Base-by-base conservation (phyloP, 495 filamentous ascomycete species). In the Aspergillus baeticus region DNA sequence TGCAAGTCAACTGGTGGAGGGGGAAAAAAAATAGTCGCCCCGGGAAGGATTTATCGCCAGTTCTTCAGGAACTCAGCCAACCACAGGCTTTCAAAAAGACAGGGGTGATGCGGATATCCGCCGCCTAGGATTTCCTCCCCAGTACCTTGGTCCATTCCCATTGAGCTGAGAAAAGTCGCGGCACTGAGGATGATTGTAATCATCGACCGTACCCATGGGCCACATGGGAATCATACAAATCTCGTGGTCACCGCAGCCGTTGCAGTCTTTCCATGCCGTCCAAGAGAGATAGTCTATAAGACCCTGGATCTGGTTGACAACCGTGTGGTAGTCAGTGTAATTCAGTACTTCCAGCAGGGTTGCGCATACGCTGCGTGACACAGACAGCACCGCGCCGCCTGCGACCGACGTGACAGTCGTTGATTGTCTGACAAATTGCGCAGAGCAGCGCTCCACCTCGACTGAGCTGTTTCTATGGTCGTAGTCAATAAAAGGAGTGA, bases 141-240 rank as follows among this genome's bases (percentile, higher is more conserved):
- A 78, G 43, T 78, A 78, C 23, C 62, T 61, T 42, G 69, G 62
- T 6, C 70, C 73, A 11, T 63, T 51, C 6, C 55, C 51, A 14
- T 57, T 62, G 3, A 65, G 65, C 7, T 63, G 63, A 5, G 51
- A 56, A 10, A 51, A 60, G 56, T 75, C 71, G 39, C 59, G 63
- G 54, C 83, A 86, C 38, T 69, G 66, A 1, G 84, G 84, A 17
- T 73, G 63, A 22, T 75, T 63, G 59, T 83, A 78, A 54, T 86
- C 83, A 17, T 80, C 71, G 0, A 70, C 59, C 0, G 74, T 74
- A 0, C 85, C 85, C 62, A 78, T 74, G 0, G 85, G 86, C 83
- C 85, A 88, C 64, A 88, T 83, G 0, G 86, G 81, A 3, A 86
- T 61, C n/a, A 85, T 76, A 67, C 85, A 88, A n/a, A 84, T 72